Evolutionary conservation across 768 basidiomycete species (phyloP).

Genomic region (Boletus huronensis): DNA sequence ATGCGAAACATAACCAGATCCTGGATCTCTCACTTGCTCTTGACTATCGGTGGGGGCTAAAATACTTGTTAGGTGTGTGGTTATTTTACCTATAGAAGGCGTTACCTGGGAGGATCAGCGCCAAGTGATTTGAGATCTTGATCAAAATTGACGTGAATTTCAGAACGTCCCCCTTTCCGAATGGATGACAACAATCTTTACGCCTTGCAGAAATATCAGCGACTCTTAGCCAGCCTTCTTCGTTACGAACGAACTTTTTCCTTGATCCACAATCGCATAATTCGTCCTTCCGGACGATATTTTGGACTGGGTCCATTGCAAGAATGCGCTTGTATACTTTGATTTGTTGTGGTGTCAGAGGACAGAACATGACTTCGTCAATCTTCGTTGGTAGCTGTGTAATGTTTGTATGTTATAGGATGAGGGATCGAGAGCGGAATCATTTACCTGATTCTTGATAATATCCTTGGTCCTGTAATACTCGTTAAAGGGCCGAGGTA

Average conservation of each 20-base stretch:
- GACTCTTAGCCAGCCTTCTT: not conserved
- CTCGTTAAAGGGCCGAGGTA: not conserved
- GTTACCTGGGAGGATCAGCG: constrained; percentile 76
- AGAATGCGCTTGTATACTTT: constrained; percentile 71
- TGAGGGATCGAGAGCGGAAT: not conserved
- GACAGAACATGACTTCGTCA: constrained; percentile 93
- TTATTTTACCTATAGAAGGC: not conserved
- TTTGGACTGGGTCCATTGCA: constrained; percentile 60
- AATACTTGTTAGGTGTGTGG: not conserved
- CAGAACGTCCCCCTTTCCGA: constrained; percentile 54
- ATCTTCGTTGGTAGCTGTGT: constrained; percentile 78
- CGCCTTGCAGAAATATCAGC: constrained; percentile 40
- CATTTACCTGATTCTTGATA: constrained; percentile 59
- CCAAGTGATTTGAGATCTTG: constrained; percentile 87
- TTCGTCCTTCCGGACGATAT: constrained; percentile 68
- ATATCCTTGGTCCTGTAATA: constrained; percentile 66
- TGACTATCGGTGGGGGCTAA: constrained; percentile 63
- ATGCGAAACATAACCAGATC: not conserved
- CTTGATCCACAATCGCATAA: constrained; percentile 67
- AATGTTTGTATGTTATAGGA: not conserved
- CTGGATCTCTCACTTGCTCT: constrained; percentile 51
- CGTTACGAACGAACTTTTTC: constrained; percentile 43
- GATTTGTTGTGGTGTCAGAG: constrained; percentile 68
- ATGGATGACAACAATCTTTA: constrained; percentile 54
- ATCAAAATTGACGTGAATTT: constrained; percentile 79